A percentile compares a stretch with the other conserved stretches of the same genome.
Conservation (phyloP, 2,329 filamentous ascomycete species). For the Colletotrichum viniferum region DNA sequence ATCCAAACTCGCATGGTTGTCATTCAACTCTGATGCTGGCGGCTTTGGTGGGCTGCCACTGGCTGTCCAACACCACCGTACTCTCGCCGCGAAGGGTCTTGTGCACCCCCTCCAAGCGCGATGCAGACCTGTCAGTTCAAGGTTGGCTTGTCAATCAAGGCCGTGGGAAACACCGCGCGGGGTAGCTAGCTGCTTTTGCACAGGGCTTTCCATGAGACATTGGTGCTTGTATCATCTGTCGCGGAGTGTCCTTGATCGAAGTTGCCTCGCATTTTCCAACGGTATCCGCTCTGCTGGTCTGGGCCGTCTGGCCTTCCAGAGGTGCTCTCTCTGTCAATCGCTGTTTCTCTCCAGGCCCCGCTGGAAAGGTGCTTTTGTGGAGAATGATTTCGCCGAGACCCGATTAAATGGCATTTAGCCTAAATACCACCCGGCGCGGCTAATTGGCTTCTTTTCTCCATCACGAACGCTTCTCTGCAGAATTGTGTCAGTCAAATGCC, state of each 20-base stretch:
- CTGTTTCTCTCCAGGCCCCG: not conserved
- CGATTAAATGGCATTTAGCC: slow-evolving; percentile 19
- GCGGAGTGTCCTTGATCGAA: not conserved
- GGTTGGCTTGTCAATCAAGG: not conserved
- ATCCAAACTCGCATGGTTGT: not conserved
- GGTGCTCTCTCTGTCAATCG: not conserved
- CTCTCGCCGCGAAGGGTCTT: not conserved
- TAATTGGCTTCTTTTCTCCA: slow-evolving; percentile 18
- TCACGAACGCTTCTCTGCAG: not conserved
- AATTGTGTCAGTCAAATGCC: not conserved
- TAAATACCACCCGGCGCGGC: slow-evolving; percentile 14
- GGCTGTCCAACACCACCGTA: not conserved
- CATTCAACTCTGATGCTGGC: not conserved
- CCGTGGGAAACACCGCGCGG: not conserved
- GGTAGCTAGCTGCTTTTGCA: not conserved
- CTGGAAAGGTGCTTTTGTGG: not conserved
- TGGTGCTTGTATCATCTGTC: not conserved
- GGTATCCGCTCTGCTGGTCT: not conserved
- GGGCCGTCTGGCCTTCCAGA: not conserved
- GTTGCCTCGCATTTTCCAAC: not conserved
- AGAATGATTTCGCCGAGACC: slow-evolving; percentile 11
- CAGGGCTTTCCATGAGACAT: not conserved
- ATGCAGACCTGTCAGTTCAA: not conserved
- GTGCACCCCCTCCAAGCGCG: not conserved
- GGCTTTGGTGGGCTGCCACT: slow-evolving; percentile 15